Percentiles rank a stretch among this genome's conserved stretches.
These are phyloP conservation scores for Globomyces pollinis-pini DNA, from an alignment of 192 early-diverging fungal genomes.

Conservation along the genomic window DNA sequence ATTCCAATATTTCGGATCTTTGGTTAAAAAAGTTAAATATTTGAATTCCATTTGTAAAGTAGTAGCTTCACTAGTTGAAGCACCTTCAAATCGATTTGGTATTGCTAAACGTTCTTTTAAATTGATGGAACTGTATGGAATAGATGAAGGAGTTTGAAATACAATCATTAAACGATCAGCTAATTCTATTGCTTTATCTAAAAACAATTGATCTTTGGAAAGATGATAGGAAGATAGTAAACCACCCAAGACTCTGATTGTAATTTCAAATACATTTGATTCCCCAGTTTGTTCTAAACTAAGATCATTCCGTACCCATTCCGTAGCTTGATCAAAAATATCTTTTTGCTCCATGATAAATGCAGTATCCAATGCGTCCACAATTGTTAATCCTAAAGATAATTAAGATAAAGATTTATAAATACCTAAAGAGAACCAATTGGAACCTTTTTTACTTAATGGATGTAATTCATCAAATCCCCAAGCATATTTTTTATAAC, in stretches of 20 bases:
- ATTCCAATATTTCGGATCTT: conserved; percentile 65
- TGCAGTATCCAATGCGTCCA: conserved; percentile 82
- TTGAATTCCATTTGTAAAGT: conserved; percentile 85
- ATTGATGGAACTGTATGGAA: conserved; percentile 61
- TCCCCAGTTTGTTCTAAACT: conserved; percentile 52
- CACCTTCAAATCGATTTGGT: conserved; percentile 28
- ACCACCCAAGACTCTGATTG: conserved; percentile 79
- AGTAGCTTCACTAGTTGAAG: conserved; percentile 69
- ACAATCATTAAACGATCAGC: conserved; percentile 65
- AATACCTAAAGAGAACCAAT: conserved; percentile 70
- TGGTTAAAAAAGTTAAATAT: conserved; percentile 68
- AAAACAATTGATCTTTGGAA: conserved; percentile 56
- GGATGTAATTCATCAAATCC: conserved; percentile 83
- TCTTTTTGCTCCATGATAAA: conserved; percentile 62
- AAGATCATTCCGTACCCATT: conserved; percentile 52
- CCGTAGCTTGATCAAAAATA: conserved; percentile 64
- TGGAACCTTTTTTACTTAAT: conserved; percentile 52
- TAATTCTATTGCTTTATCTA: conserved; percentile 67
- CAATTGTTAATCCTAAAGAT: conserved; percentile 69
- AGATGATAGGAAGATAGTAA: conserved; percentile 74
- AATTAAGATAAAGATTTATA: too few relatives aligned
- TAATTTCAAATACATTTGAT: conserved; percentile 73
- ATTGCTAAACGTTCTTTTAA: conserved; percentile 38
- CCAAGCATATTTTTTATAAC: conserved; percentile 64
- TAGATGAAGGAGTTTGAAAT: conserved; percentile 55